Evolutionary conservation across 2,329 filamentous ascomycete genomes (phyloP).

Genomic region (Aspergillus ustus): DNA sequence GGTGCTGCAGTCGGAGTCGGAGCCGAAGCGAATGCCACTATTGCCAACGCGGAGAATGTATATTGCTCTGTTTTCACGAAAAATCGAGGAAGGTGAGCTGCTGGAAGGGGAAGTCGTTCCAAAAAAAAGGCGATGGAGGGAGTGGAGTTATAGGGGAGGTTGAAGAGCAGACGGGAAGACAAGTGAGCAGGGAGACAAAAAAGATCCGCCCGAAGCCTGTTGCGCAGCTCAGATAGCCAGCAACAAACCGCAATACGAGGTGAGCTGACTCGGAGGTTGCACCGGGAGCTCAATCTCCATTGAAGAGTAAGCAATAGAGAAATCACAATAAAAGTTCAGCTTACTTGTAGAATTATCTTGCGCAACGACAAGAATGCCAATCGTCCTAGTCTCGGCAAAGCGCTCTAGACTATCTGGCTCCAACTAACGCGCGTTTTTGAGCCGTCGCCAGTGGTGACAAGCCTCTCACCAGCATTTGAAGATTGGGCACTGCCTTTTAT

Average conservation of each 20-base stretch:
- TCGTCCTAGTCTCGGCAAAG: constrained; percentile 5
- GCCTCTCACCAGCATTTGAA: not conserved
- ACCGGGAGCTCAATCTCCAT: not conserved
- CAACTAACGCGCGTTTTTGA: constrained; percentile 19
- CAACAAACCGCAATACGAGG: constrained; percentile 7
- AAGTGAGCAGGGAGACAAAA: constrained; percentile 15
- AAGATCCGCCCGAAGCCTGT: constrained; percentile 12
- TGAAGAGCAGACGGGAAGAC: constrained; percentile 11
- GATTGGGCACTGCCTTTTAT: not conserved
- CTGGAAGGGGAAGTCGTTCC: constrained; percentile 16
- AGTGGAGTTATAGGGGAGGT: constrained; percentile 30
- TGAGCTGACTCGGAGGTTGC: not conserved
- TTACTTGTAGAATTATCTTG: not conserved
- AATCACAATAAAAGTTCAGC: not conserved
- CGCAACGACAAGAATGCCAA: not conserved
- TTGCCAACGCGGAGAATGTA: constrained; percentile 16
- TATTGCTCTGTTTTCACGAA: not conserved
- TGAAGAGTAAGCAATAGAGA: not conserved
- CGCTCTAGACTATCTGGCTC: constrained; percentile 21
- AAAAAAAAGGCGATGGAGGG: constrained; percentile 21
- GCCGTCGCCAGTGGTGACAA: constrained; percentile 20
- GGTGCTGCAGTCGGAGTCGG: constrained; percentile 20
- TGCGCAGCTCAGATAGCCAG: constrained; percentile 1
- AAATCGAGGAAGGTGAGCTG: constrained; percentile 8
- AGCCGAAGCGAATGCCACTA: constrained; percentile 22